These are phyloP conservation scores for Sarocladium strictum DNA, from an alignment of 2,329 filamentous ascomycete species.

Conservation along the genomic window DNA sequence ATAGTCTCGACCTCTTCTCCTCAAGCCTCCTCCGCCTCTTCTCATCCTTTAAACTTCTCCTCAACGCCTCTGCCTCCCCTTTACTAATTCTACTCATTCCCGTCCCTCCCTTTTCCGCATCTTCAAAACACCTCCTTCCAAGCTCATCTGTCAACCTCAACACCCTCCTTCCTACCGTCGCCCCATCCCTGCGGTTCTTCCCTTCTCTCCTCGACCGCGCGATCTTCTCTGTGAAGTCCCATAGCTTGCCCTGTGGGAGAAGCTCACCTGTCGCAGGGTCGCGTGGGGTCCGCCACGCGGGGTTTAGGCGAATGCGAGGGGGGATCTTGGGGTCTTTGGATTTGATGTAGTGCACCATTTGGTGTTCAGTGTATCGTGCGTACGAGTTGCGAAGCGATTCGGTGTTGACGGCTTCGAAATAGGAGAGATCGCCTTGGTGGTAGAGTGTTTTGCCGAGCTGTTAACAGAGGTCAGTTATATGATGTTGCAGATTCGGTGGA, in stretches of 20 bases:
- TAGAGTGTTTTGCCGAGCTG: conserved; percentile 93
- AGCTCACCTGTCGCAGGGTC: conserved; percentile 56
- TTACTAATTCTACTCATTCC: conserved; percentile 38
- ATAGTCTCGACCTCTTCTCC: conserved; percentile 47
- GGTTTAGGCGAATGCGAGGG: conserved; percentile 60
- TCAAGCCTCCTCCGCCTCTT: conserved; percentile 40
- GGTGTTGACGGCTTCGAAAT: conserved; percentile 98
- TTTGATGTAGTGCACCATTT: conserved; percentile 73
- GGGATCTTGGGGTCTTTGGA: conserved; percentile 57
- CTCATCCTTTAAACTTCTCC: conserved; percentile 38
- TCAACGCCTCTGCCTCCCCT: conserved; percentile 43
- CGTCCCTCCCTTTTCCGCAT: conserved; percentile 35
- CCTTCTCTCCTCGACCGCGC: conserved; percentile 78
- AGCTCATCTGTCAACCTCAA: conserved; percentile 69
- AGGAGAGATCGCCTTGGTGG: conserved; percentile 92
- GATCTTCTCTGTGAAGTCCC: conserved; percentile 89
- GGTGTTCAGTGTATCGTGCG: conserved; percentile 80
- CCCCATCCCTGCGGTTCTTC: conserved; percentile 92
- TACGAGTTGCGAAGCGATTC: conserved; percentile 95
- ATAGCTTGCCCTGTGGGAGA: conserved; percentile 67
- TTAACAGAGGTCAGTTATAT: background rate
- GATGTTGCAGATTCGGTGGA: background rate
- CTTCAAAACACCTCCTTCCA: conserved; percentile 63
- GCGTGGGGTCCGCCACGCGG: conserved; percentile 68
- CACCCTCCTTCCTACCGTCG: conserved; percentile 79